Evolutionary conservation across 192 early-diverging fungal species (phyloP).

Genomic region (Backusella morwellensis): DNA sequence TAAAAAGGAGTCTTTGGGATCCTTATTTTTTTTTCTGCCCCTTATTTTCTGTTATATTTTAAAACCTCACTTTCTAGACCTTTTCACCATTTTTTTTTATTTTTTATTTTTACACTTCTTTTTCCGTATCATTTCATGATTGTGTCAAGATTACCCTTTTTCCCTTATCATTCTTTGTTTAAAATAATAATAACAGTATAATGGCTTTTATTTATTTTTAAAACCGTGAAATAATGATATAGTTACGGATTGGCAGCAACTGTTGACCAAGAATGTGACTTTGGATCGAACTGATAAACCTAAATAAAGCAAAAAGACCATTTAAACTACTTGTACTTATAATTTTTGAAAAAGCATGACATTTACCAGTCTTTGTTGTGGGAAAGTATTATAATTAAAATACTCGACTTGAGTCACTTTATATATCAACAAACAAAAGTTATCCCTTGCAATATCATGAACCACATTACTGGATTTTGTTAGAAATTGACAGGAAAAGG

Average conservation of each 20-base stretch:
- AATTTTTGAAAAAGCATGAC: too few species aligned
- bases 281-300: not conserved
- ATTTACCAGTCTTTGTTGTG: constrained; percentile 50
- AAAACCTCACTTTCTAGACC: not conserved
- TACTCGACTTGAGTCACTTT: constrained; percentile 64
- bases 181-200: not conserved
- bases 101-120: not conserved
- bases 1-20: not conserved
- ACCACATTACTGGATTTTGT: constrained; percentile 40
- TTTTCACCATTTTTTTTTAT: not conserved
- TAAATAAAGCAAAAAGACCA: not conserved
- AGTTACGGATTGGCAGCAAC: not conserved
- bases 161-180: not conserved
- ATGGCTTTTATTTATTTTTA: not conserved
- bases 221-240: not conserved
- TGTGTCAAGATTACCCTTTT: not conserved
- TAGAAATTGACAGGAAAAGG: constrained; percentile 58
- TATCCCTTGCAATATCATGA: constrained; percentile 72
- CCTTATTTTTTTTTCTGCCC: not conserved
- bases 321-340: not conserved
- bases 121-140: not conserved
- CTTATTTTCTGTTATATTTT: not conserved
- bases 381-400: constrained; percentile 47
- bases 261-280: not conserved
- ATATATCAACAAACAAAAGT: constrained; percentile 71